Base-by-base conservation (phyloP, 2,329 filamentous ascomycete genomes). In the Chlorencoelia australis region DNA sequence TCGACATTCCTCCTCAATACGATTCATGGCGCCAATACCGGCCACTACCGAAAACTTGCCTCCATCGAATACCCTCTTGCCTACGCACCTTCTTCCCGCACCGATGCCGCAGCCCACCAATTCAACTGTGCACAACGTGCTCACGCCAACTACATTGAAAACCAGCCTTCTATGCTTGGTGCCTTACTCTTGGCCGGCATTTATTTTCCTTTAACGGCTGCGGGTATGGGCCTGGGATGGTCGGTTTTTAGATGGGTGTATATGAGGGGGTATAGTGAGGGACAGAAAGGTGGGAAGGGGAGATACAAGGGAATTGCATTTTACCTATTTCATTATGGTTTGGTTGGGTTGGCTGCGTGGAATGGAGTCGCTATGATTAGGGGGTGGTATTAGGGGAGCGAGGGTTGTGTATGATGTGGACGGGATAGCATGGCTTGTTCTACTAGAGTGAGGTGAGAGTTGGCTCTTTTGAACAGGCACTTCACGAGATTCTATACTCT, bases 61-160 rank as follows among this genome's bases (percentile, higher is more conserved):
- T 66, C 67, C 10, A 53, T 80, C 49, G 52, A 58, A 28, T 80
- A 79, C 49, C 77, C 77, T 17, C 65, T 60, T 35, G 50, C 68
- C 28, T 80, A 79, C 49, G 75, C 48, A 0, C 46, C 46, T 0
- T 18, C 30, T 0, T 41, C 45, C 4, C 44, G 47, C 17, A 53
- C 45, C 16, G 47, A 48, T 68, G 28, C 34, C 7, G 50, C 37
- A 31, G 54, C 54, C 7, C 69, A 59, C 55, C 53, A 56, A 35
- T 80, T 81, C 63, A 82, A 82, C 65, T 79, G 75, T 61, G 71
- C 71, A 35, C 74, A 79, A 51, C 70, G 73, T 31, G 68, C 73
- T 7, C 77, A 82, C 54, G 59, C 63, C 48, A 79, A 81, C 64
- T 81, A 67, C 59, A 66, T 65, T 45, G 78, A 82, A 63, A 77